These are phyloP conservation scores for Paraphysoderma sedebokerense DNA, from an alignment of 371 early-diverging fungal genomes.

Conservation along the genomic window DNA sequence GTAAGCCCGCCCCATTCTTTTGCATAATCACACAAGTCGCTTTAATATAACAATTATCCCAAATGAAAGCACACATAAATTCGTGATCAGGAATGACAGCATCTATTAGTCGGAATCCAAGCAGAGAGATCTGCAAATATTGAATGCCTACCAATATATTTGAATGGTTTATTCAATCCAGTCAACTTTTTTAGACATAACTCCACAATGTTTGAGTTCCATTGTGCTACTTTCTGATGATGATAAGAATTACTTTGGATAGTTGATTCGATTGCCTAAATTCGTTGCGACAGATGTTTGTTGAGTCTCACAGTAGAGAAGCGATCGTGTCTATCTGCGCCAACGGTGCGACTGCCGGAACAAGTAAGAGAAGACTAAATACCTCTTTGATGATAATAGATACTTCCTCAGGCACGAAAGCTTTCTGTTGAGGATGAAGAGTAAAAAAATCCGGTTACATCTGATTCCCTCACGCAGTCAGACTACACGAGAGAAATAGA, in stretches of 20 bases:
- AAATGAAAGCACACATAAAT: neutral
- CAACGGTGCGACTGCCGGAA: neutral
- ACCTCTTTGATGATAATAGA: slow-evolving; percentile 33
- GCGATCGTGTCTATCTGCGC: neutral
- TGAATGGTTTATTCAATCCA: slow-evolving; percentile 42
- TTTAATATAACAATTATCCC: slow-evolving; percentile 4
- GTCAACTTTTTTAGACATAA: slow-evolving; percentile 40
- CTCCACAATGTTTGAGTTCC: slow-evolving; percentile 50
- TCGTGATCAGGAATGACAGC: neutral
- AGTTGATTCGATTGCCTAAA: slow-evolving; percentile 37
- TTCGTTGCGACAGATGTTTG: too few relatives aligned
- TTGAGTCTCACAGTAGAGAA: neutral
- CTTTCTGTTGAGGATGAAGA: too few relatives aligned
- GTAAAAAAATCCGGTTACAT: too few relatives aligned
- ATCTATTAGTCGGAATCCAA: neutral
- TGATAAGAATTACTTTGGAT: slow-evolving; percentile 44
- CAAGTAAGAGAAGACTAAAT: neutral
- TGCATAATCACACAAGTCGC: slow-evolving; percentile 58
- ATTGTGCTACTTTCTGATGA: slow-evolving; percentile 43
- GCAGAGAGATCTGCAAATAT: neutral
- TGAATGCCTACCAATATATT: slow-evolving; percentile 41
- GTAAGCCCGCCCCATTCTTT: slow-evolving; percentile 56
- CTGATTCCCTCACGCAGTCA: too few relatives aligned
- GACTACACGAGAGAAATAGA: too few relatives aligned
- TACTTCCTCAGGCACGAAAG: slow-evolving; percentile 31